A percentile compares a stretch with the other conserved stretches of the same genome.
Evolutionary conservation across 306 rosid genomes (phyloP).

Genomic region (Cicer pinnatifidum): DNA sequence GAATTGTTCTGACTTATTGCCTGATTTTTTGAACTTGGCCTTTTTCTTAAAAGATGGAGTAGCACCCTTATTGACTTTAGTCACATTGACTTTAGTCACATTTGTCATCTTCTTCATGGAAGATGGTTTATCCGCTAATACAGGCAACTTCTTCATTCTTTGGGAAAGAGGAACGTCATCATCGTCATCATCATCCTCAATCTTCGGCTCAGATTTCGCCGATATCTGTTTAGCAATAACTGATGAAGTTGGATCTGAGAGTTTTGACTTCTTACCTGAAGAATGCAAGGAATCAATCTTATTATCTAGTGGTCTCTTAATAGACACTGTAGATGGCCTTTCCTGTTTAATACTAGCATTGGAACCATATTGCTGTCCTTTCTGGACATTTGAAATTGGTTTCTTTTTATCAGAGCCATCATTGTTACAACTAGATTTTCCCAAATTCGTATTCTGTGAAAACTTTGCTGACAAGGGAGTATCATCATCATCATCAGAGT

Average conservation of each 20-base stretch:
- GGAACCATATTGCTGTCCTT: conserved; percentile 45
- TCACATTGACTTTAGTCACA: conserved; percentile 46
- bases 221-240: conserved; percentile 38
- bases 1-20: conserved; percentile 64
- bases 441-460: conserved; percentile 34
- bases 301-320: conserved; percentile 55
- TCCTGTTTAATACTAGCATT: conserved; percentile 42
- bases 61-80: conserved; percentile 50
- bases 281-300: conserved; percentile 42
- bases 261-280: conserved; percentile 49
- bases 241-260: conserved; percentile 40
- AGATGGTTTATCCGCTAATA: conserved; percentile 38
- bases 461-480: conserved; percentile 49
- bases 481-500: conserved; percentile 53
- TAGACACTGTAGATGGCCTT: conserved; percentile 35
- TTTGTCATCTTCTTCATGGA: conserved; percentile 46
- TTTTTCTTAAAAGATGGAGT: conserved; percentile 47
- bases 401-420: conserved; percentile 41
- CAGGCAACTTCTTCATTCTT: conserved; percentile 39
- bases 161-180: conserved; percentile 56
- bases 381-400: conserved; percentile 45
- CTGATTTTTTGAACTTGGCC: conserved; percentile 45
- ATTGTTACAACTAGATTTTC: conserved; percentile 38
- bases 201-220: conserved; percentile 38
- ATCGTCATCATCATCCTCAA: conserved; percentile 41